Percentiles rank a stretch among this genome's conserved stretches.
phyloP scores from a whole-genome alignment of 2,329 filamentous ascomycete species.

The Plectosphaerella cucumerina region DNA sequence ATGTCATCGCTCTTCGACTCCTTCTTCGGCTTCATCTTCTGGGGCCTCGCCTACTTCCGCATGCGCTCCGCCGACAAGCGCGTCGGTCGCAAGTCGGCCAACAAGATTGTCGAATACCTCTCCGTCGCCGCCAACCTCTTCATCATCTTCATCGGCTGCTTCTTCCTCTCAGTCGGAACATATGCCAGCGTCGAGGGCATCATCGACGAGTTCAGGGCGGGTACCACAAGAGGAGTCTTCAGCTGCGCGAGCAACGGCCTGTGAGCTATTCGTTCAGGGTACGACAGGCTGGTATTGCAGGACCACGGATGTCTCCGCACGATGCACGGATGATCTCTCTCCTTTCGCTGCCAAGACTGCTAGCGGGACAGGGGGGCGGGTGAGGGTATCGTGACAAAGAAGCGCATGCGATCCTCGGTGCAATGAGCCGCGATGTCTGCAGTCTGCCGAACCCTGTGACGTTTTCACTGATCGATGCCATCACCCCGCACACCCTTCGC shows the following conservation, averaged over 20 bases:
- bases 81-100: slow-evolving; percentile 45
- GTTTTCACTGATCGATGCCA: no score
- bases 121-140: slow-evolving; percentile 65
- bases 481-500: no score
- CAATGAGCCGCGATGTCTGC: no score
- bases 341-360: no score
- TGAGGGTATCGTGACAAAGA: no score
- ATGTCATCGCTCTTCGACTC: slow-evolving; percentile 91
- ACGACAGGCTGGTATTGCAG: no score
- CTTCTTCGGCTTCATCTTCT: slow-evolving; percentile 95
- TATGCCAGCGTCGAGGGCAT: slow-evolving; percentile 75
- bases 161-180: slow-evolving; percentile 78
- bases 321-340: no score
- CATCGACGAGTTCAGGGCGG: slow-evolving; percentile 63
- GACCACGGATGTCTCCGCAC: no score
- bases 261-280: slow-evolving; percentile 21
- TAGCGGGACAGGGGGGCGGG: no score
- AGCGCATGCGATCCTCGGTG: no score
- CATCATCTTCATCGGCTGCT: slow-evolving; percentile 71
- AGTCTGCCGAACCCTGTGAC: no score
- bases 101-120: slow-evolving; percentile 42
- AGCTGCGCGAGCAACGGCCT: slow-evolving; percentile 67
- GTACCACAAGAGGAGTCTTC: slow-evolving; percentile 67
- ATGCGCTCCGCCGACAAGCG: slow-evolving; percentile 66
- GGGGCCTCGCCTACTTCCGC: slow-evolving; percentile 75